phyloP scores from a whole-genome alignment of 495 filamentous ascomycete species.

The Pyrenopolyporus hunteri region DNA sequence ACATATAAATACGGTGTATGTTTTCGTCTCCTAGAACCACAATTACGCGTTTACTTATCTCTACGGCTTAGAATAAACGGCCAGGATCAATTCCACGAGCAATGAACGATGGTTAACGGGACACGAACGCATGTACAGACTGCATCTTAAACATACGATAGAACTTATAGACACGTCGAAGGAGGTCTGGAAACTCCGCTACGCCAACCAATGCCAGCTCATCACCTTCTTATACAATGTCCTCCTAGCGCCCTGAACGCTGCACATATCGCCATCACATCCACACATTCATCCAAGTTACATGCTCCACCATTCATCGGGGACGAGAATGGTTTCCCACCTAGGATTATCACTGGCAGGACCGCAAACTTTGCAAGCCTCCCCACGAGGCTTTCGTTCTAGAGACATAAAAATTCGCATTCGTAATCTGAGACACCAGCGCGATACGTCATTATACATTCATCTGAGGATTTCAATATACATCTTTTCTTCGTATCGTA shows the following conservation, averaged over 20 bases:
- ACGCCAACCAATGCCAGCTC: slow-evolving; percentile 25
- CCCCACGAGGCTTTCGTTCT: background rate
- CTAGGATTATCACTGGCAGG: slow-evolving; percentile 1
- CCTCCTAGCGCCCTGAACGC: background rate
- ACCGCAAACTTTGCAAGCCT: background rate
- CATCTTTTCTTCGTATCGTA: slow-evolving; percentile 4
- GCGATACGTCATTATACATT: slow-evolving; percentile 23
- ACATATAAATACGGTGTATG: too few species aligned
- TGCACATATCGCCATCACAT: background rate
- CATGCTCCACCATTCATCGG: slow-evolving; percentile 1
- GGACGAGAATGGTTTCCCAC: too few species aligned
- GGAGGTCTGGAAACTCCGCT: slow-evolving; percentile 14
- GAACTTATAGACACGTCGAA: background rate
- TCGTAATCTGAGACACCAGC: slow-evolving; percentile 16
- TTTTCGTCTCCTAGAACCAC: too few species aligned
- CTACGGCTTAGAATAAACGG: too few species aligned
- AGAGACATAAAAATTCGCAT: slow-evolving; percentile 1
- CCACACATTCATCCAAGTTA: background rate
- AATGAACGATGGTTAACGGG: too few species aligned
- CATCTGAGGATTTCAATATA: slow-evolving; percentile 13
- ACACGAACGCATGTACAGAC: too few species aligned
- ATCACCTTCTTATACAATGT: background rate
- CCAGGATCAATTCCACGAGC: too few species aligned
- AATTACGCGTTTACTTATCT: too few species aligned
- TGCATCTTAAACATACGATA: background rate